phyloP scores from a whole-genome alignment of 495 filamentous ascomycete species.

The Astrothelium subdiscretum region DNA sequence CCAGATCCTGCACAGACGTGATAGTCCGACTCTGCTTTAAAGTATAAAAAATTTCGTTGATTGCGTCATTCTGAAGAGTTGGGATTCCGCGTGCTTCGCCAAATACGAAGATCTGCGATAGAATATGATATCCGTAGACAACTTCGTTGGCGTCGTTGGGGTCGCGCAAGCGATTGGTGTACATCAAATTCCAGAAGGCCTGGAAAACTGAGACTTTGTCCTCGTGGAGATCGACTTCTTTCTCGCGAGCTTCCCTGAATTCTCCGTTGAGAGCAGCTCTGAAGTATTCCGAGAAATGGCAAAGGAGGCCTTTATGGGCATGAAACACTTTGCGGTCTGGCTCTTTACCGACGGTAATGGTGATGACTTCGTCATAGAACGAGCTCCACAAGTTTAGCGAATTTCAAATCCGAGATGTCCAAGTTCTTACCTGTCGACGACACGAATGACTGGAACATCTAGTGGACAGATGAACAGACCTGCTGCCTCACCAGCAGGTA shows the following conservation, averaged over 20 bases:
- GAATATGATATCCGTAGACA: not conserved
- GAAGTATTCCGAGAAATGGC: conserved; percentile 12
- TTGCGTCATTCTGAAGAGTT: conserved; percentile 5
- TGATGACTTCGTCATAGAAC: not conserved
- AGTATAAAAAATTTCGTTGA: not conserved
- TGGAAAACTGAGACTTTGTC: conserved; percentile 2
- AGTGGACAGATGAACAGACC: too few species aligned
- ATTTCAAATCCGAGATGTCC: too few species aligned
- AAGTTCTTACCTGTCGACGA: too few species aligned
- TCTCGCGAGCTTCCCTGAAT: conserved; percentile 8
- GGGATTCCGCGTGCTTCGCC: conserved; percentile 9
- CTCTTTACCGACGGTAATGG: conserved; percentile 5
- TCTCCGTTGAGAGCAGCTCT: conserved; percentile 7
- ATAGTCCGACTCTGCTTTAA: not conserved
- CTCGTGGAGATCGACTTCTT: conserved; percentile 2
- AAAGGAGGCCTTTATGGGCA: conserved; percentile 8
- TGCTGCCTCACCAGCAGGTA: too few species aligned
- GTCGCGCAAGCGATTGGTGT: conserved; percentile 2
- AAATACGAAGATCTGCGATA: conserved; percentile 3
- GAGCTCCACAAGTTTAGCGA: too few species aligned
- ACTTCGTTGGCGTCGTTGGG: not conserved
- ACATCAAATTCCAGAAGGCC: conserved; percentile 5
- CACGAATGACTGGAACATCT: too few species aligned
- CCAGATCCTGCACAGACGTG: not conserved
- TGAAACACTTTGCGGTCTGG: conserved; percentile 4